Evolutionary conservation across 768 basidiomycete genomes (phyloP).

Genomic region (Mycena sanguinolenta): DNA sequence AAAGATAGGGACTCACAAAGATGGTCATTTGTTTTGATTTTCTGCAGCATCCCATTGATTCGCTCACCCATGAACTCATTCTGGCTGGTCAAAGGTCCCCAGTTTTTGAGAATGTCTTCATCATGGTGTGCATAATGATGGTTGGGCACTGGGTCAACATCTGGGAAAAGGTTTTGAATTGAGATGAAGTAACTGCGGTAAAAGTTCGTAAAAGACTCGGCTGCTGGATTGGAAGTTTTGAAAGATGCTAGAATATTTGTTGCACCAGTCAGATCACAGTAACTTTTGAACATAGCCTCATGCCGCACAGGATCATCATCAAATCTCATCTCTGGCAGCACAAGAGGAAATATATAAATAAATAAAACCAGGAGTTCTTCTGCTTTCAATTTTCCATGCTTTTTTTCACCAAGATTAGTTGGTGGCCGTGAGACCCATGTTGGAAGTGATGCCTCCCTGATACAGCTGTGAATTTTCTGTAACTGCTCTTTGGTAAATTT

Average conservation of each 20-base stretch:
- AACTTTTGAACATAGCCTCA: constrained; percentile 31
- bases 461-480: constrained; percentile 11
- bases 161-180: constrained; percentile 20
- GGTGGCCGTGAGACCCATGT: too few species aligned
- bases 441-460: too few species aligned
- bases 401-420: too few species aligned
- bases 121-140: constrained; percentile 37
- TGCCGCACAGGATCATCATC: constrained; percentile 19
- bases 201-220: constrained; percentile 26
- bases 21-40: constrained; percentile 34
- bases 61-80: constrained; percentile 36
- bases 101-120: constrained; percentile 30
- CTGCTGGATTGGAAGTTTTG: constrained; percentile 28
- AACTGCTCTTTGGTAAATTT: constrained; percentile 24
- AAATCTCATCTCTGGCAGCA: constrained; percentile 30
- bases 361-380: too few species aligned
- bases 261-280: too few species aligned
- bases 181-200: constrained; percentile 26
- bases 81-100: constrained; percentile 35
- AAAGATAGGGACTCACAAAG: constrained; percentile 25
- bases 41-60: constrained; percentile 31
- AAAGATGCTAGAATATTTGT: too few species aligned
- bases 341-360: too few species aligned
- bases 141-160: constrained; percentile 26
- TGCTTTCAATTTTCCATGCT: too few species aligned